These are phyloP conservation scores for Syncephalastrum contaminatum DNA, from an alignment of 371 early-diverging fungal genomes.

Conservation along the genomic window DNA sequence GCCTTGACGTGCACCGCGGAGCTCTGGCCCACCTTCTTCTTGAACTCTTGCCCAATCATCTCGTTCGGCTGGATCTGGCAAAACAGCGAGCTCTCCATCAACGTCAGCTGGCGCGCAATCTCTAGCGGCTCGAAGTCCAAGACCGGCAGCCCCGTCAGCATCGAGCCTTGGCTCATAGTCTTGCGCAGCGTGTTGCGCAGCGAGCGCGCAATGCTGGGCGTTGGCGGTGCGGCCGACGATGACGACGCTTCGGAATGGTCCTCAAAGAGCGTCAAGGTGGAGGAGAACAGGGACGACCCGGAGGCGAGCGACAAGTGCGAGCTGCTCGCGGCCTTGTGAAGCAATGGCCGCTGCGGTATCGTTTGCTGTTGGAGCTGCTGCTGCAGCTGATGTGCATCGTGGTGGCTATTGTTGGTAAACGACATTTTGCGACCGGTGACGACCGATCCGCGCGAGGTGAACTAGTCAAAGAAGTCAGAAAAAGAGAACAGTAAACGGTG, in stretches of 20 bases:
- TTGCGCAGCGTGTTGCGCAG: slow-evolving; percentile 34
- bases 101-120: slow-evolving; percentile 75
- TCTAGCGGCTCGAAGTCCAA: slow-evolving; percentile 74
- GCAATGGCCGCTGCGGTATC: slow-evolving; percentile 1
- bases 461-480: slow-evolving; percentile 8
- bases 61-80: slow-evolving; percentile 66
- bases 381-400: background rate
- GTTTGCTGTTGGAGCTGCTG: slow-evolving; percentile 1
- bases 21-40: slow-evolving; percentile 52
- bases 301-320: slow-evolving; percentile 24
- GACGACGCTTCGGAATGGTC: slow-evolving; percentile 20
- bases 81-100: slow-evolving; percentile 63
- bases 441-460: slow-evolving; percentile 13
- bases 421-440: slow-evolving; percentile 21
- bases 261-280: slow-evolving; percentile 29
- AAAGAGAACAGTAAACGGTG: background rate
- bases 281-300: slow-evolving; percentile 31
- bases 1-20: slow-evolving; percentile 46
- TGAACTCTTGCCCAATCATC: slow-evolving; percentile 59
- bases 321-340: slow-evolving; percentile 16
- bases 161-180: slow-evolving; percentile 19
- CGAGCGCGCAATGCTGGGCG: slow-evolving; percentile 28
- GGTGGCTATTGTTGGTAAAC: slow-evolving; percentile 15
- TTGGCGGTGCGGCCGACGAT: slow-evolving; percentile 17
- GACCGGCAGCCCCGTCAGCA: slow-evolving; percentile 38